Evolutionary conservation across 805 yeast species (phyloP).

Genomic region (Ogataea wickerhamii): DNA sequence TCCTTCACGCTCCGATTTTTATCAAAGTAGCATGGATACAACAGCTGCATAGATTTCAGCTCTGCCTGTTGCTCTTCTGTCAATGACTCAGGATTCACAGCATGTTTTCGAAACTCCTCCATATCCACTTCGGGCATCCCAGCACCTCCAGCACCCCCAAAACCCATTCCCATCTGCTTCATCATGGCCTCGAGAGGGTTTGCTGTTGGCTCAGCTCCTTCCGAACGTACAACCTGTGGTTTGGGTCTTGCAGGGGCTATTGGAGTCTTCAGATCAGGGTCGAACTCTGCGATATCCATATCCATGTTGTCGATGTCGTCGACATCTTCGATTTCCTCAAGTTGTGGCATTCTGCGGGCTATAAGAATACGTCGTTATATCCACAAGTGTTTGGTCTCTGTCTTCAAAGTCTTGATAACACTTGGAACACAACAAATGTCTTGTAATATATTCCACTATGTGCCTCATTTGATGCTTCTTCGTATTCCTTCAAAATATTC

Average conservation of each 20-base stretch:
- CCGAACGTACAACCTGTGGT: slow-evolving; percentile 60
- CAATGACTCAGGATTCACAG: slow-evolving; percentile 28
- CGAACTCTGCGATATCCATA: slow-evolving; percentile 90
- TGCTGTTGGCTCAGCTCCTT: slow-evolving; percentile 38
- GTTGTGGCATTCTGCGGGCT: slow-evolving; percentile 53
- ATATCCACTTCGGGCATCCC: slow-evolving; percentile 23
- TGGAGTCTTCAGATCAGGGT: slow-evolving; percentile 64
- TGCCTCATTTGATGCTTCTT: too few species aligned
- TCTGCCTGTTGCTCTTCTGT: slow-evolving; percentile 58
- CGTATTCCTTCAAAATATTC: too few species aligned
- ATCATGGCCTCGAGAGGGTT: slow-evolving; percentile 28
- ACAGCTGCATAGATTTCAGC: slow-evolving; percentile 63
- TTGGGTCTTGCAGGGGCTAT: slow-evolving; percentile 62
- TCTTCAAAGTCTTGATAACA: too few species aligned
- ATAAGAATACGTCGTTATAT: too few species aligned
- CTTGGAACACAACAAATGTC: too few species aligned
- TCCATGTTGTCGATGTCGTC: slow-evolving; percentile 92
- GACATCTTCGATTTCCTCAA: slow-evolving; percentile 72
- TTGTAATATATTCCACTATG: too few species aligned
- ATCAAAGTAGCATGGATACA: slow-evolving; percentile 95
- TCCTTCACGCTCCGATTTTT: slow-evolving; percentile 64
- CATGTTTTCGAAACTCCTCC: slow-evolving; percentile 14
- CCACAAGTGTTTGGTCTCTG: too few species aligned
- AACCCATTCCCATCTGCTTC: slow-evolving; percentile 27
- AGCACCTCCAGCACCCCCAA: too few species aligned